Percentiles rank a stretch among this genome's conserved stretches.
Conservation (phyloP, 2,329 filamentous ascomycete species). For the Tolypocladium sp. region DNA sequence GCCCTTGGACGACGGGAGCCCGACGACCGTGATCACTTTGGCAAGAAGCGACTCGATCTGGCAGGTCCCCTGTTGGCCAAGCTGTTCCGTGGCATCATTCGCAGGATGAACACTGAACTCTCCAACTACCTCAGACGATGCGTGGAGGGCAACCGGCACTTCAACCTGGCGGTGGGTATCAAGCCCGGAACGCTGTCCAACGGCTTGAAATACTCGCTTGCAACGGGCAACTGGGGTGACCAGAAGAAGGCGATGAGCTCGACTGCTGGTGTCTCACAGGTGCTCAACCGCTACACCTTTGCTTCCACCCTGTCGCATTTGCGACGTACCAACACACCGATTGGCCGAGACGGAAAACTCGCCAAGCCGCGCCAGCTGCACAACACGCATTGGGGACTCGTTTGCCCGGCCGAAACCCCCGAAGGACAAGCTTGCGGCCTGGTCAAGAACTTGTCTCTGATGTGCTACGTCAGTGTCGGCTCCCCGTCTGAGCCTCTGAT, state of each 20-base stretch:
- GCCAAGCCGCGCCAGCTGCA: slow-evolving; percentile 96
- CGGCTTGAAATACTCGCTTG: slow-evolving; percentile 91
- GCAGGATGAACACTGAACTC: slow-evolving; percentile 84
- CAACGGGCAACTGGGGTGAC: slow-evolving; percentile 98
- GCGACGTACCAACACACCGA: slow-evolving; percentile 92
- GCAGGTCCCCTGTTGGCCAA: slow-evolving; percentile 93
- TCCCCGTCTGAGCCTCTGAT: slow-evolving; percentile 84
- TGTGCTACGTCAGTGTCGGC: slow-evolving; percentile 97
- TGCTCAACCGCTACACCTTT: slow-evolving; percentile 96
- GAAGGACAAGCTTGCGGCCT: slow-evolving; percentile 97
- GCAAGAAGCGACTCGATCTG: slow-evolving; percentile 94
- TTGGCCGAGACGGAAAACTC: slow-evolving; percentile 95
- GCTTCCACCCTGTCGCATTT: slow-evolving; percentile 94
- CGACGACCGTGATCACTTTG: slow-evolving; percentile 97
- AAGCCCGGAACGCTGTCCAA: slow-evolving; percentile 88
- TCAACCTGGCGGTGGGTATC: slow-evolving; percentile 83
- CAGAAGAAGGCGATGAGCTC: slow-evolving; percentile 96
- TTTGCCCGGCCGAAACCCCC: slow-evolving; percentile 94
- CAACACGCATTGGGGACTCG: slow-evolving; percentile 97
- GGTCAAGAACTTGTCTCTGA: slow-evolving; percentile 94
- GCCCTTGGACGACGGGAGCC: slow-evolving; percentile 87
- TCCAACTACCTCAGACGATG: slow-evolving; percentile 86
- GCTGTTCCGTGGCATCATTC: slow-evolving; percentile 85
- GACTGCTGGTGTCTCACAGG: slow-evolving; percentile 95
- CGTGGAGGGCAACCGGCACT: slow-evolving; percentile 80